Conservation (phyloP, 768 basidiomycete genomes). For the Leccinellum luteum region DNA sequence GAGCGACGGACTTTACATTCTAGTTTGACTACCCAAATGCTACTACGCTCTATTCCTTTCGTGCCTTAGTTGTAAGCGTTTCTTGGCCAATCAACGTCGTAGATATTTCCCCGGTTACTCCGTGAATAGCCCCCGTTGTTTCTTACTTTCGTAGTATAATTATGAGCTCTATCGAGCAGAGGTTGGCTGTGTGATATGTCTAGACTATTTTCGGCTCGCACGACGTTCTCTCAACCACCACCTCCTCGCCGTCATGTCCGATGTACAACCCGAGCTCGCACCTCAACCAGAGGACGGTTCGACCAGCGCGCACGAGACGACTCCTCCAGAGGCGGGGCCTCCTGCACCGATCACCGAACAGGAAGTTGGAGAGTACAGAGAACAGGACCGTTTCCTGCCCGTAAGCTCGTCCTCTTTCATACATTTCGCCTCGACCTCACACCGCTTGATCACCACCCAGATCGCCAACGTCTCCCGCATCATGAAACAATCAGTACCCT, state of each 20-base stretch:
- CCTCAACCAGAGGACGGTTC: slow-evolving; percentile 41
- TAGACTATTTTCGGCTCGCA: background rate
- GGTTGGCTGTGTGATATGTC: background rate
- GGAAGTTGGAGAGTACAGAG: slow-evolving; percentile 91
- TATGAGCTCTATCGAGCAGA: background rate
- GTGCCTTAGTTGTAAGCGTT: slow-evolving; percentile 24
- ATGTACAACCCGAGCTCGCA: slow-evolving; percentile 37
- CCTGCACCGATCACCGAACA: slow-evolving; percentile 82
- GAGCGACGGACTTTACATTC: background rate
- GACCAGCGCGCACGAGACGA: slow-evolving; percentile 25
- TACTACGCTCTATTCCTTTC: slow-evolving; percentile 25
- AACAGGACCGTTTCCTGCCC: slow-evolving; percentile 94
- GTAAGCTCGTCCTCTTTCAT: slow-evolving; percentile 36
- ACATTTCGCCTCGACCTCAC: background rate
- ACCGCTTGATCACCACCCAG: slow-evolving; percentile 28
- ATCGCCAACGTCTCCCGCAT: slow-evolving; percentile 98
- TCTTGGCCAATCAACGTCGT: slow-evolving; percentile 17
- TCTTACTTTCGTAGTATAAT: too few species aligned
- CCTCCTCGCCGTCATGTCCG: slow-evolving; percentile 24
- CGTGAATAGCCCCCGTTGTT: slow-evolving; percentile 10
- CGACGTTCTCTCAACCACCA: background rate
- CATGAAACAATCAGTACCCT: slow-evolving; percentile 90
- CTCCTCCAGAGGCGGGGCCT: slow-evolving; percentile 45
- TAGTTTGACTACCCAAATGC: slow-evolving; percentile 24
- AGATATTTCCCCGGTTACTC: slow-evolving; percentile 6